phyloP scores from a whole-genome alignment of 1,139 yeast species.

The Taphrina confusa region DNA sequence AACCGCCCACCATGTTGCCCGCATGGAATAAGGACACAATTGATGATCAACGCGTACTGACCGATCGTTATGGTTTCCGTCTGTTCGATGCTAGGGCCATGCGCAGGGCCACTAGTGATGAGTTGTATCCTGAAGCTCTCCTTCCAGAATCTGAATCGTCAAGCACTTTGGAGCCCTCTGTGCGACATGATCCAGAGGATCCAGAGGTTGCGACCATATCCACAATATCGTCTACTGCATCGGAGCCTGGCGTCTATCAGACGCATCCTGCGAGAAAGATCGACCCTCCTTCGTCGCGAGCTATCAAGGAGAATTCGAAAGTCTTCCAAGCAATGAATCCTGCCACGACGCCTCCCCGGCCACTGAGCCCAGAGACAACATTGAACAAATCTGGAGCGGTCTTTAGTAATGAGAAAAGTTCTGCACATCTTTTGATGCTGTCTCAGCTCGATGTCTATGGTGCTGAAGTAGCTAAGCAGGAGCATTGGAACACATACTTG shows the following conservation, averaged over 20 bases:
- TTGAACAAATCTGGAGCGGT: slow-evolving; percentile 23
- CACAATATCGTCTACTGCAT: too few species aligned
- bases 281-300: too few species aligned
- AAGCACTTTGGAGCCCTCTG: too few species aligned
- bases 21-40: slow-evolving; percentile 44
- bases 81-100: slow-evolving; percentile 43
- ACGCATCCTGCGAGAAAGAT: not conserved
- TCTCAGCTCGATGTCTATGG: slow-evolving; percentile 46
- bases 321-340: too few species aligned
- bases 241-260: too few species aligned
- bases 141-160: too few species aligned
- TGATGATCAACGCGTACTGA: slow-evolving; percentile 39
- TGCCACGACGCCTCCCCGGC: slow-evolving; percentile 4
- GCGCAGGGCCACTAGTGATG: slow-evolving; percentile 4
- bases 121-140: too few species aligned
- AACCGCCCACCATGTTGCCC: slow-evolving; percentile 47
- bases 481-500: slow-evolving; percentile 47
- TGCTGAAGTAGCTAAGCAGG: slow-evolving; percentile 42
- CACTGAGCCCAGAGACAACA: slow-evolving; percentile 23
- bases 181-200: too few species aligned
- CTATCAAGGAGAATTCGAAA: too few species aligned
- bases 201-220: too few species aligned
- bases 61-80: slow-evolving; percentile 57
- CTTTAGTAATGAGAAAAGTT: slow-evolving; percentile 18
- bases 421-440: slow-evolving; percentile 42